A percentile compares a stretch with the other conserved stretches of the same genome.
phyloP scores from a whole-genome alignment of 2,329 filamentous ascomycete species.

The Sclerotinia trifoliorum region DNA sequence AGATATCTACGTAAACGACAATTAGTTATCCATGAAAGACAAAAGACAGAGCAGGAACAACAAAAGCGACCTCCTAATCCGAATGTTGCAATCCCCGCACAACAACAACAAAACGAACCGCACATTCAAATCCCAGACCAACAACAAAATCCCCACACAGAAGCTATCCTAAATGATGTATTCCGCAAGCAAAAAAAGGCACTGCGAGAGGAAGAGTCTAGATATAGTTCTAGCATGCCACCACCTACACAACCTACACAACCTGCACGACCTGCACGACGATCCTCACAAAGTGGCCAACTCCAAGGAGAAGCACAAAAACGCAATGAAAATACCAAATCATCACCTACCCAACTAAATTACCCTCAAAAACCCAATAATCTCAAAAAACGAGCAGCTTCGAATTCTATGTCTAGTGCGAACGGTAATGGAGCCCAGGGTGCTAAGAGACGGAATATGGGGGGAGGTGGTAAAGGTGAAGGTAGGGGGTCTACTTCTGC shows the following conservation, averaged over 20 bases:
- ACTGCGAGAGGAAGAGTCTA: no score
- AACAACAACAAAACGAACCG: not conserved
- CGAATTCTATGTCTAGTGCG: not conserved
- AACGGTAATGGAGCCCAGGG: not conserved
- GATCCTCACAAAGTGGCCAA: not conserved
- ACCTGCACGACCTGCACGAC: not conserved
- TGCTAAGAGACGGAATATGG: not conserved
- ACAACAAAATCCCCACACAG: not conserved
- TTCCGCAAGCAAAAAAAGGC: not conserved
- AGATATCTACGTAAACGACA: not conserved
- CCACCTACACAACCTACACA: not conserved
- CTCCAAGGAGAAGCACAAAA: not conserved
- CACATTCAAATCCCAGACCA: no score
- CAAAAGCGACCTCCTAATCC: not conserved
- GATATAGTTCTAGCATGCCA: not conserved
- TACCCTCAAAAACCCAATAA: not conserved
- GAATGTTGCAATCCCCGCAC: not conserved
- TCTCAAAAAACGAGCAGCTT: not conserved
- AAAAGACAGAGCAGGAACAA: not conserved
- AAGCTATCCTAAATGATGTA: not conserved
- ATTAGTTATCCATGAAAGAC: not conserved
- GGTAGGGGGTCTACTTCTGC: not conserved
- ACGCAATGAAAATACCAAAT: not conserved
- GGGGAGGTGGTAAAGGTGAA: rapidly evolving
- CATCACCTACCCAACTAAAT: not conserved